Evolutionary conservation across 148 eudicot genomes (phyloP), one percentile per base, ranked within the genome.

Genomic region (Persicaria tinctoria): DNA sequence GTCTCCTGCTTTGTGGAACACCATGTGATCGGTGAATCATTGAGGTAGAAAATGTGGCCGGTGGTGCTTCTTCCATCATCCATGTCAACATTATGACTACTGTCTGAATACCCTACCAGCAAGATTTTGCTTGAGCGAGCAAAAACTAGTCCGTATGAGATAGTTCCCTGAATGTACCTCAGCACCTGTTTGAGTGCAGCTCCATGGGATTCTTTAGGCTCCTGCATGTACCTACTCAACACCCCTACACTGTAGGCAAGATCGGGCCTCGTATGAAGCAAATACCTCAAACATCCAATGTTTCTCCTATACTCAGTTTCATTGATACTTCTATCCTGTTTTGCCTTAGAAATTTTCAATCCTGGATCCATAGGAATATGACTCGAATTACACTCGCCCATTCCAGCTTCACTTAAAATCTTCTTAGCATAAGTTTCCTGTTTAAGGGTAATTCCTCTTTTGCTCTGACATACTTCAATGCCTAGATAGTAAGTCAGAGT

Each of bases 1-100:
- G 69, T 74, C 20, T 47, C 3, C 44, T 62, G 68, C 68, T 62
- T 62, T 6, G 8, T 20, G 32, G 44, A 62, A 20, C 11, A 20
- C 68, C 68, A 62, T 62, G 68, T 62, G 68, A 62, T 62, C 5
- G 68, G 41, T 9, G 32, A 56, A 5, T 74, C 54, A 41, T 46
- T 17, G 7, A 74, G 63, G 41, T 56, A 74, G 32, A 74, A 59
- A 41, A 74, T 23, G 10, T 56, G 68, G 12, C 70, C 54, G 4
- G 76, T 74, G n/a, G 76, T 57, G 70, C 76, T 74, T 47, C 57
- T 74, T 17, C 76, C 53, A 46, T 74, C 76, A 59, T 74, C 69
- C 53, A 16, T 57, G 49, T 59, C 70, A 74, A 45, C 76, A 74
- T 56, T 60, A 17, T 56, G 76, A 17, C 51, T 45, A 16, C 51